Evolutionary conservation across 495 filamentous ascomycete genomes (phyloP), one percentile per base, ranked within the genome.

Genomic region (Lasiosphaeria ovina): DNA sequence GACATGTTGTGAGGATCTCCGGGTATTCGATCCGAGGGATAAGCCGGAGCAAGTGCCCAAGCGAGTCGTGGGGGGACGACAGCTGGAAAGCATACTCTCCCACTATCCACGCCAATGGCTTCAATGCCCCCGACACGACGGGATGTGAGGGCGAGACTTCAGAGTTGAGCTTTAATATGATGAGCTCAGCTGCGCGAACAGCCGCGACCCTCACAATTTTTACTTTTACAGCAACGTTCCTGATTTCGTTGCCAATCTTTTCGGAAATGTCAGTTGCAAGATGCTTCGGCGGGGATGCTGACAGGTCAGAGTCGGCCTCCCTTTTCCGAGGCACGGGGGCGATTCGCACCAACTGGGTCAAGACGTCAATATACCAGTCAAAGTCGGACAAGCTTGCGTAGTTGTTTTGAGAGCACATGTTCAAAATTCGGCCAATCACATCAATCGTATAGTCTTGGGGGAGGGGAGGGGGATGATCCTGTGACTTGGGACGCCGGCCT

Each of bases 351-450:
- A 98, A 79, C 66, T 93, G 89, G 6, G 91, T 84, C 9, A 98
- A 75, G 42, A 93, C 82, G 59, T 89, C 86, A 53, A 98, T 85
- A 76, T 98, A 98, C 94, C 94, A 98, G 62, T 96, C 94, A 70
- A 98, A 98, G 69, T 98, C 94, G 50, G 75, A 76, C 51, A 98
- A 74, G 66, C 90, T 89, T 14, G 84, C 81, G 72, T 97, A 98
- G 58, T 91, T 96, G 62, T 91, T 87, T 52, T 87, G 83, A n/a
- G 90, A 90, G 73, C 95, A 98, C 81, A 98, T 94, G 58, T 89
- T 87, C 24, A 98, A 68, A 57, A 97, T 91, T 49, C 87, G 81
- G 40, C 81, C 81, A 34, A 97, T 87, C 35, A 97, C 89, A 61
- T 87, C 87, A 10, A 86, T 71, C 42, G 84, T 86, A 71, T 97